These are phyloP conservation scores for Paraphaeosphaeria sporulosa DNA, from an alignment of 2,329 filamentous ascomycete genomes.

Conservation along the genomic window DNA sequence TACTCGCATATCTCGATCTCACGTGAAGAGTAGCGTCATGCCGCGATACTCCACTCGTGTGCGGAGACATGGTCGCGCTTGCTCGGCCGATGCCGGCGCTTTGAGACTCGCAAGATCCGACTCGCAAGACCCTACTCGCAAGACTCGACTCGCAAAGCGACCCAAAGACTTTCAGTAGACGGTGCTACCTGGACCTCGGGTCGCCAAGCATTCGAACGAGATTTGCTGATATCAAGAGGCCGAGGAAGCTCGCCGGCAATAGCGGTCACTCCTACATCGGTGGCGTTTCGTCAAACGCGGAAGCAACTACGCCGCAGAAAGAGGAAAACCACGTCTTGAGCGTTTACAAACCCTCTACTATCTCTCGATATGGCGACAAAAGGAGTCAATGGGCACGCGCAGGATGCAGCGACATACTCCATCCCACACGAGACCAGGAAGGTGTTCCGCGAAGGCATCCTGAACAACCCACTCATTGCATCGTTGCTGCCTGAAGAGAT, in stretches of 20 bases:
- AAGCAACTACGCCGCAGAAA: background rate
- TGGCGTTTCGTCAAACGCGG: background rate
- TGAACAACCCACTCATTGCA: constrained; percentile 53
- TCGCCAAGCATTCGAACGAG: background rate
- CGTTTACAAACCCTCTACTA: too few species aligned
- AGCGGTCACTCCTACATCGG: background rate
- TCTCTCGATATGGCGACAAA: constrained; percentile 13
- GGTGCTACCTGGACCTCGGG: background rate
- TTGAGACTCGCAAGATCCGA: constrained; percentile 27
- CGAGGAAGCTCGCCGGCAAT: background rate
- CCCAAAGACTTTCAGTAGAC: constrained; percentile 19
- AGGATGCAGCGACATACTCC: constrained; percentile 29
- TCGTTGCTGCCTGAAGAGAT: constrained; percentile 48
- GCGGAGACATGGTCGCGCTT: constrained; percentile 15
- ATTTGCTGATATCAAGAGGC: background rate
- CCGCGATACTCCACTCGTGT: constrained; percentile 1
- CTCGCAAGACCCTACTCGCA: constrained; percentile 31
- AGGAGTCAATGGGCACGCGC: constrained; percentile 17
- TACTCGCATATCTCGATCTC: background rate
- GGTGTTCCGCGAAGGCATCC: constrained; percentile 49
- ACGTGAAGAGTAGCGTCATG: background rate
- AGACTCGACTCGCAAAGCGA: constrained; percentile 27
- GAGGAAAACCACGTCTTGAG: background rate
- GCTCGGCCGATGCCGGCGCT: background rate
- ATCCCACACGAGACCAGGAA: constrained; percentile 35